Evolutionary conservation across 2,329 filamentous ascomycete genomes (phyloP).

Genomic region (Calonectria pseudoturangicola): DNA sequence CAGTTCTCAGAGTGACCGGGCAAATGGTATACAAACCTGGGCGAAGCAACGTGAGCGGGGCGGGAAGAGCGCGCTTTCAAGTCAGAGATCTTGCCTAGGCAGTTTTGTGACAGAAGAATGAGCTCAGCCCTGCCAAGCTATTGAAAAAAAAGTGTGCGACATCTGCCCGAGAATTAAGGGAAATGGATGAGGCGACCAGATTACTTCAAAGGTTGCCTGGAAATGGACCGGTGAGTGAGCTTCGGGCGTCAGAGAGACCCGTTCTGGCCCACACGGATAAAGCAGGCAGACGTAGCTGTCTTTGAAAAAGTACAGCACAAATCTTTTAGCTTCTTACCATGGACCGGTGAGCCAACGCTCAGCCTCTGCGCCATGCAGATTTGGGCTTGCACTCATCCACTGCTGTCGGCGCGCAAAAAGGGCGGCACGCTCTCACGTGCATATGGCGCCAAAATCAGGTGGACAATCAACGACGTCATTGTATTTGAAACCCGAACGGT

Average conservation of each 20-base stretch:
- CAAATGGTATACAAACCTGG: background rate
- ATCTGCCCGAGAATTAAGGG: background rate
- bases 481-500: background rate
- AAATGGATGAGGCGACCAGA: background rate
- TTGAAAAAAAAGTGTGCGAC: background rate
- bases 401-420: background rate
- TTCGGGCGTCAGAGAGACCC: background rate
- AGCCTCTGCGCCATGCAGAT: background rate
- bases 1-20: background rate
- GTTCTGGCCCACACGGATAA: background rate
- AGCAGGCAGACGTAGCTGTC: background rate
- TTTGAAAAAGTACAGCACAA: background rate
- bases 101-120: background rate
- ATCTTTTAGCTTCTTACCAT: background rate
- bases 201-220: background rate
- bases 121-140: background rate
- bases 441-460: background rate
- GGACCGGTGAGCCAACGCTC: constrained; percentile 13
- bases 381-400: too few species aligned
- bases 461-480: constrained; percentile 18
- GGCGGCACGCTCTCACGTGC: background rate
- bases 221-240: background rate
- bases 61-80: background rate
- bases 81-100: background rate
- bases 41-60: constrained; percentile 5